Conservation (phyloP, 148 eudicot genomes). For the Oxyria digyna region DNA sequence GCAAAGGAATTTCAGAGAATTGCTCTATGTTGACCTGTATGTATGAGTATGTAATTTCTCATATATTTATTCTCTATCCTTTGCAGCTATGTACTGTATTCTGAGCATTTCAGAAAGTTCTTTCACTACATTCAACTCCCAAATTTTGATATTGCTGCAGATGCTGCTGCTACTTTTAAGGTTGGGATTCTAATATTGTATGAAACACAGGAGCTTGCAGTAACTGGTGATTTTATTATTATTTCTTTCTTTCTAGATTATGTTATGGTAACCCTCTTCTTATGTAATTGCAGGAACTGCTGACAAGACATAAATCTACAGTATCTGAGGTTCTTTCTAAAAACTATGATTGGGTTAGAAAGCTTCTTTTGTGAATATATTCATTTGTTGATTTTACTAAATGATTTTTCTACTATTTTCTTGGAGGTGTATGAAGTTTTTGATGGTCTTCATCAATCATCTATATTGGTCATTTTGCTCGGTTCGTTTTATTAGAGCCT, state of each 20-base stretch:
- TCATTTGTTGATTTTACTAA: not conserved
- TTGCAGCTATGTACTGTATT: conserved; percentile 77
- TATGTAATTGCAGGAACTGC: conserved; percentile 61
- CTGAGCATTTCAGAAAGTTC: conserved; percentile 84
- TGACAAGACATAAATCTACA: conserved; percentile 98
- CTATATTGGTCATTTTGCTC: not conserved
- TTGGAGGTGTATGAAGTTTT: not conserved
- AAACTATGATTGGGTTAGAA: conserved; percentile 82
- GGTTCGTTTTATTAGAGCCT: not conserved
- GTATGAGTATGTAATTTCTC: not conserved
- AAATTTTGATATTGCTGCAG: conserved; percentile 95
- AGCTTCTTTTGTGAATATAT: not conserved
- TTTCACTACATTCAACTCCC: conserved; percentile 84
- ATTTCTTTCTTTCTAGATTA: not conserved
- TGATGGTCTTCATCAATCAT: not conserved
- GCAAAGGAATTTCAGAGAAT: not conserved
- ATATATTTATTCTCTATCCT: not conserved
- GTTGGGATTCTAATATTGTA: conserved; percentile 28
- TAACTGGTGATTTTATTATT: not conserved
- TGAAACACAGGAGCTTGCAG: no score
- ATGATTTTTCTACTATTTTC: not conserved
- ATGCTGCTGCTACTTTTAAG: conserved; percentile 98
- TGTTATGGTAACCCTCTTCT: not conserved
- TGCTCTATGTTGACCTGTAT: not conserved
- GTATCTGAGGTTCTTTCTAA: conserved; percentile 84